phyloP scores from a whole-genome alignment of 768 basidiomycete genomes.

The Lactarius trivialis region DNA sequence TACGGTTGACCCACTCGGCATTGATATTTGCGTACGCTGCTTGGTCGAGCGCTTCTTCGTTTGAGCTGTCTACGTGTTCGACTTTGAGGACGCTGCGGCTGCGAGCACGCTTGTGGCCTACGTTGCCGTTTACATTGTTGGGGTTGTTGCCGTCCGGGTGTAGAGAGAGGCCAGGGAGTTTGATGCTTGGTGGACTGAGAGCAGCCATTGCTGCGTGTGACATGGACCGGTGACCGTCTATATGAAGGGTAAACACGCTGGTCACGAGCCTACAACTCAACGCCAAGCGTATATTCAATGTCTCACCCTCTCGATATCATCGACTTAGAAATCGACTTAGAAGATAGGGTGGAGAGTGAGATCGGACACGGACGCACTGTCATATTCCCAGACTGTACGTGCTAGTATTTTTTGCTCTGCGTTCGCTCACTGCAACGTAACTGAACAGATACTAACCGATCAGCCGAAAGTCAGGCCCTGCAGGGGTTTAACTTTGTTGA shows the following conservation, averaged over 20 bases:
- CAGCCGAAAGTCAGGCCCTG: not conserved
- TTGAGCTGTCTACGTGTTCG: conserved; percentile 67
- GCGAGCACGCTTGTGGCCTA: conserved; percentile 37
- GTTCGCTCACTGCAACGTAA: no score
- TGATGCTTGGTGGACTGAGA: conserved; percentile 15
- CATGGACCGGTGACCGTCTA: no score
- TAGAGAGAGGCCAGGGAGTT: conserved; percentile 11
- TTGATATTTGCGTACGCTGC: conserved; percentile 79
- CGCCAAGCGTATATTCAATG: no score
- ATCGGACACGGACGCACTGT: not conserved
- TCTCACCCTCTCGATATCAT: not conserved
- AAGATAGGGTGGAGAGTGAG: not conserved
- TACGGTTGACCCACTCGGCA: conserved; percentile 90
- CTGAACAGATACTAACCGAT: no score
- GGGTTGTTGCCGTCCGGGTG: not conserved
- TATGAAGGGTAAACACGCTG: no score
- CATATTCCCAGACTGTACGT: no score
- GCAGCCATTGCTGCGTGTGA: conserved; percentile 6
- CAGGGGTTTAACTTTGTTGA: not conserved
- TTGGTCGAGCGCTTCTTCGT: conserved; percentile 74
- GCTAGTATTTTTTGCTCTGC: no score
- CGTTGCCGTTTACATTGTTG: not conserved
- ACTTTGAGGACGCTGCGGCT: conserved; percentile 79
- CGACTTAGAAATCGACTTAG: no score
- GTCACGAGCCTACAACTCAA: no score